These are phyloP conservation scores for Lodderomyces jiufengensis DNA, from an alignment of 1,139 yeast genomes.

Conservation along the genomic window DNA sequence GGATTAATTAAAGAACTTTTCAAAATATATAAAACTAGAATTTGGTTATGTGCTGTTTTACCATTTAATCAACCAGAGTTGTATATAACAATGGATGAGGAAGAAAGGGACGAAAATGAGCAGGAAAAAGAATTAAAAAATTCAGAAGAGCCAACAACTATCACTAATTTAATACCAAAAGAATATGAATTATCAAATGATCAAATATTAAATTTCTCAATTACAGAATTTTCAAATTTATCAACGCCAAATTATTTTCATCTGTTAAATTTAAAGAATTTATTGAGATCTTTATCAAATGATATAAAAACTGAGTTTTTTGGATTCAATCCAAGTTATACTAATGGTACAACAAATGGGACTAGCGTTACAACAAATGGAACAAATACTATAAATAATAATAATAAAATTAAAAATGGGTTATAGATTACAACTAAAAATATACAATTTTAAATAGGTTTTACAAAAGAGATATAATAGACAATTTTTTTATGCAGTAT, in stretches of 20 bases:
- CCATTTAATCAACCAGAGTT: conserved; percentile 36
- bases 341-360: not conserved
- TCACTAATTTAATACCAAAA: conserved; percentile 24
- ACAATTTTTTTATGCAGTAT: no score
- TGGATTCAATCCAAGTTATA: conserved; percentile 33
- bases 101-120: conserved; percentile 1
- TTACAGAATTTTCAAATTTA: conserved; percentile 34
- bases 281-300: conserved; percentile 28
- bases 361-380: no score
- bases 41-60: conserved; percentile 91
- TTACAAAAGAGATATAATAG: no score
- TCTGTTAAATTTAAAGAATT: conserved; percentile 36
- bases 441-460: no score
- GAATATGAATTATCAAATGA: conserved; percentile 44
- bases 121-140: not conserved
- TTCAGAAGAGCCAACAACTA: conserved; percentile 2
- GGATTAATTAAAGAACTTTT: conserved; percentile 88
- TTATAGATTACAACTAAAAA: no score
- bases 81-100: conserved; percentile 18
- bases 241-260: conserved; percentile 42
- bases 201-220: conserved; percentile 39
- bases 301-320: conserved; percentile 42
- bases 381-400: not conserved
- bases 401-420: no score
- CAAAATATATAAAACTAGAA: conserved; percentile 90